These are phyloP conservation scores for Carex scoparia DNA, from an alignment of 176 grass and related monocot genomes.

Conservation along the genomic window DNA sequence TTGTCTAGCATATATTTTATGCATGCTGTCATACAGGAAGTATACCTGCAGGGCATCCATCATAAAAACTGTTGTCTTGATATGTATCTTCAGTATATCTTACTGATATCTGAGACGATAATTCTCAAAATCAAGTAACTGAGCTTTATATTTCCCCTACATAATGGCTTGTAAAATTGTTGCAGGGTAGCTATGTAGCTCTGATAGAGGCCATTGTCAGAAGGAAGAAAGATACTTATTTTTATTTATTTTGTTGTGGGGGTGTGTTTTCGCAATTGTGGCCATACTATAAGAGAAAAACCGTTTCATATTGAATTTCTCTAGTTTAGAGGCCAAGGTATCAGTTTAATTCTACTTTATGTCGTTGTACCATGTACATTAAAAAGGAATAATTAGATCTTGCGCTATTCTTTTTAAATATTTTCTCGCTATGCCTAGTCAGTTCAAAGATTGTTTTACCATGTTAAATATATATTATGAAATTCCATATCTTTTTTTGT, in stretches of 20 bases:
- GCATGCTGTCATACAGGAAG: neutral
- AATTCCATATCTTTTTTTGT: neutral
- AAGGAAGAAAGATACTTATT: slow-evolving; percentile 5
- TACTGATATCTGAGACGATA: neutral
- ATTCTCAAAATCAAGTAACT: neutral
- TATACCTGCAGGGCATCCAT: neutral
- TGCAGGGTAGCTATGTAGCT: slow-evolving; percentile 7
- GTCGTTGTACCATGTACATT: slow-evolving; percentile 1
- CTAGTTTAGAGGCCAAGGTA: neutral
- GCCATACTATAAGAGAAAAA: neutral
- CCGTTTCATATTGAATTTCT: neutral
- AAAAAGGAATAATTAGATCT: neutral
- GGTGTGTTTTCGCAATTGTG: neutral
- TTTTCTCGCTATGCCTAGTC: neutral
- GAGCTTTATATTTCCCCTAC: neutral
- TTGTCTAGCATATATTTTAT: neutral
- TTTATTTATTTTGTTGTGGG: neutral
- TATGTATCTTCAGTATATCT: neutral
- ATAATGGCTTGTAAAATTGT: neutral
- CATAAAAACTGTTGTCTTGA: neutral
- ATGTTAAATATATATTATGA: neutral
- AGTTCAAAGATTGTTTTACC: neutral
- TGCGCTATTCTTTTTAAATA: neutral
- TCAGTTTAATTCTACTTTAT: neutral
- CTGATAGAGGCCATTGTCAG: neutral